Evolutionary conservation across 1,139 yeast genomes (phyloP).

Genomic region (Saccharomycopsis crataegensis): DNA sequence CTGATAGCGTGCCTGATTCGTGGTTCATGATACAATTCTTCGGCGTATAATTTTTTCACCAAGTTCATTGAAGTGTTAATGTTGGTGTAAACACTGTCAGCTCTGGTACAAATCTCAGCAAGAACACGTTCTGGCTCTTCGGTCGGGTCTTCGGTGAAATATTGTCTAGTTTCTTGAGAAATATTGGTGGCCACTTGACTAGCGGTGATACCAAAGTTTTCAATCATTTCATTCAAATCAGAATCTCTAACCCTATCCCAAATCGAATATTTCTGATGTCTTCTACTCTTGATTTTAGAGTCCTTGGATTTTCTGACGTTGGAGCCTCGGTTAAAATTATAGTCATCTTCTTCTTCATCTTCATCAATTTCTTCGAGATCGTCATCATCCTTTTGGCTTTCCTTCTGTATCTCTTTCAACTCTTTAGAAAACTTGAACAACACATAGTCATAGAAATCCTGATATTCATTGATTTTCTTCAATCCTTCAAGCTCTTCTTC

Average conservation of each 20-base stretch:
- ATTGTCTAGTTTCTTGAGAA: constrained; percentile 61
- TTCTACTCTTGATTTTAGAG: constrained; percentile 34
- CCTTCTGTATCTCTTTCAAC: constrained; percentile 41
- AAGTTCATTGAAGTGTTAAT: constrained; percentile 63
- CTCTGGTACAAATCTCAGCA: constrained; percentile 43
- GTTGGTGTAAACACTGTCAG: constrained; percentile 50
- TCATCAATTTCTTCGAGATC: constrained; percentile 23
- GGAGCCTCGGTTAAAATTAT: background rate
- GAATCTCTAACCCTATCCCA: constrained; percentile 73
- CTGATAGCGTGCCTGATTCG: constrained; percentile 73
- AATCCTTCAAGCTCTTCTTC: constrained; percentile 31
- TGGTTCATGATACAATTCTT: constrained; percentile 77
- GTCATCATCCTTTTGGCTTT: constrained; percentile 21
- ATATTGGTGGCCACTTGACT: constrained; percentile 81
- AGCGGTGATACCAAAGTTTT: constrained; percentile 70
- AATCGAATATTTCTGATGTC: constrained; percentile 64
- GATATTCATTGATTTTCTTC: constrained; percentile 68
- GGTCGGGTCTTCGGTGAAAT: constrained; percentile 67
- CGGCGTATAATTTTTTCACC: constrained; percentile 67
- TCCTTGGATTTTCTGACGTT: constrained; percentile 8
- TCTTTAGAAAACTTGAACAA: constrained; percentile 76
- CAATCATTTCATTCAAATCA: constrained; percentile 58
- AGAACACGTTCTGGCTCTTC: constrained; percentile 61
- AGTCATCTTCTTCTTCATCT: constrained; percentile 14
- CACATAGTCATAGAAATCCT: constrained; percentile 80